Evolutionary conservation across 441 rosid genomes (phyloP), one percentile per base, ranked within the genome.

Genomic region (Populus trichocarpa): DNA sequence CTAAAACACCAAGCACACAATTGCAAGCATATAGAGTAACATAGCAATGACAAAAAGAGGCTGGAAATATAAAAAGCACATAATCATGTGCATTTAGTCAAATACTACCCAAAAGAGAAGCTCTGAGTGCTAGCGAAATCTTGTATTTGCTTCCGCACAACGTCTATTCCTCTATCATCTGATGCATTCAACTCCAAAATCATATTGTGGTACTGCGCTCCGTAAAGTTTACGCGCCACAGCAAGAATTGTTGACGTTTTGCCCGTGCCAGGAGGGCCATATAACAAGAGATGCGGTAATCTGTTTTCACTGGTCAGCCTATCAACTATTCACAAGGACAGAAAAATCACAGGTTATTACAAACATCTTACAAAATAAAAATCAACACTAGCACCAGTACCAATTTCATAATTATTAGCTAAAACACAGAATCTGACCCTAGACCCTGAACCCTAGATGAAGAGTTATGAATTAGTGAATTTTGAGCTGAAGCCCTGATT

Each of bases 201-300:
- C 99, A 96, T 94, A 70, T 92, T 93, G 77, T 89, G 95, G 83
- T 86, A 96, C 79, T 89, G 92, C 18, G 91, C 82, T 32, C 99
- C 99, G 28, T 94, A 96, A 5, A 96, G 96, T 84, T 94, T 94
- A 35, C 98, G 87, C 2, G 98, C 95, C 73, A 94, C 94, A 0
- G 99, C 98, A 78, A 96, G 92, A 78, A 96, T 92, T 53, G 99
- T 96, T 0, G 99, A 96, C 30, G 98, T 96, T 84, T 96, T 94
- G 16, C 99, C 99, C 1, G 98, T 94, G 16, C 99, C 98, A 0
- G 99, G 99, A 77, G 98, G 99, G 30, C 98, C 98, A 78, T 96
- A 96, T 82, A 96, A 71, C 8, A 96, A 83, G 35, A 96, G 91
- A 86, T 96, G 99, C 4, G 98, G 99, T 89, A 94, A 76, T 83